phyloP scores from a whole-genome alignment of 768 basidiomycete genomes.

The Saitozyma sp. region DNA sequence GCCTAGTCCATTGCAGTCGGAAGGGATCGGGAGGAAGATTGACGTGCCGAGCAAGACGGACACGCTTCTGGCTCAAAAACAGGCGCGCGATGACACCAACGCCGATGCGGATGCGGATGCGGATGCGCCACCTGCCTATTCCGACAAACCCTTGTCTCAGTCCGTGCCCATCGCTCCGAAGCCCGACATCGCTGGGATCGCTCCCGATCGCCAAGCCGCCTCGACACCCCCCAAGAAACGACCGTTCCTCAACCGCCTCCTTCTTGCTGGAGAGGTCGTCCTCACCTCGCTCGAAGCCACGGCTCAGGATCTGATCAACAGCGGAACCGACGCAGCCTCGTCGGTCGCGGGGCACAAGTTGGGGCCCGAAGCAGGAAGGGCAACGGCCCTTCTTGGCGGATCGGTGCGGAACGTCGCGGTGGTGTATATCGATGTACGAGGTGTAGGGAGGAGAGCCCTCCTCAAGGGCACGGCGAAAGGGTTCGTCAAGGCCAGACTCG shows the following conservation, averaged over 20 bases:
- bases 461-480: conserved; percentile 58
- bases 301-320: conserved; percentile 42
- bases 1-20: neutral
- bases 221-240: conserved; percentile 13
- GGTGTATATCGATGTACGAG: conserved; percentile 73
- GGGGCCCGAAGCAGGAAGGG: conserved; percentile 65
- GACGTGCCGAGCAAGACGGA: too few species aligned
- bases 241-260: conserved; percentile 18
- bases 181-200: neutral
- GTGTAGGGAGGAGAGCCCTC: conserved; percentile 69
- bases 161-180: neutral
- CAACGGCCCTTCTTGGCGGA: conserved; percentile 63
- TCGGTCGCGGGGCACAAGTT: conserved; percentile 56
- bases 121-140: neutral
- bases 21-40: too few species aligned
- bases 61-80: too few species aligned
- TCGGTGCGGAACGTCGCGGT: conserved; percentile 70
- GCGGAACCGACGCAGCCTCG: conserved; percentile 43
- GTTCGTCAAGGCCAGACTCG: conserved; percentile 43
- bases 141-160: neutral
- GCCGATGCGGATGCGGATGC: neutral
- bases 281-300: conserved; percentile 49
- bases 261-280: conserved; percentile 51
- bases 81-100: neutral
- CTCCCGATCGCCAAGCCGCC: neutral